A percentile compares a stretch with the other conserved stretches of the same genome.
Conservation (phyloP, 176 grass and related monocot genomes). For the Avena insularis region DNA sequence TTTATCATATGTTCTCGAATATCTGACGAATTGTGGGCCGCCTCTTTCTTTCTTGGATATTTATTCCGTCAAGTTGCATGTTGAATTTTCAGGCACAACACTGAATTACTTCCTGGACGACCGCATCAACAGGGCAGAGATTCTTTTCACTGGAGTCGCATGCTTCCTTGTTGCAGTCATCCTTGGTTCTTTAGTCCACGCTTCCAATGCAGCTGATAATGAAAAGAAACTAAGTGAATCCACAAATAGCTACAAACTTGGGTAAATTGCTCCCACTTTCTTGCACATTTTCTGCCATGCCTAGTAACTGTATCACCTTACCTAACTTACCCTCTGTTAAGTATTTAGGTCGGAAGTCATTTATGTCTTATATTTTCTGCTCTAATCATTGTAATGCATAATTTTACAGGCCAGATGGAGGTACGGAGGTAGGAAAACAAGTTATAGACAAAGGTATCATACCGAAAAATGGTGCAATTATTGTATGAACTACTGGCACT, state of each 20-base stretch:
- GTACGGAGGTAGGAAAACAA: conserved; percentile 25
- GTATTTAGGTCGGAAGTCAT: background rate
- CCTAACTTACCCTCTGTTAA: background rate
- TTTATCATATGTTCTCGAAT: background rate
- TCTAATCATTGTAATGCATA: background rate
- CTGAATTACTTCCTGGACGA: conserved; percentile 79
- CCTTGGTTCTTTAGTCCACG: conserved; percentile 79
- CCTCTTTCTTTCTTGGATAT: background rate
- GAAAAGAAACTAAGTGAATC: conserved; percentile 61
- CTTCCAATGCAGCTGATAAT: conserved; percentile 79
- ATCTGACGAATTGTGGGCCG: background rate
- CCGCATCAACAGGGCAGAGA: conserved; percentile 77
- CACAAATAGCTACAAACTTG: conserved; percentile 43
- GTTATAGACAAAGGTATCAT: conserved; percentile 41
- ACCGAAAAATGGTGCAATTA: background rate
- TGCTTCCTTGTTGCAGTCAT: conserved; percentile 81
- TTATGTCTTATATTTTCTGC: background rate
- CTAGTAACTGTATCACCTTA: background rate
- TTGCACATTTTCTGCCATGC: background rate
- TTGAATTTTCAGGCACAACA: conserved; percentile 67
- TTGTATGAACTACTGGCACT: background rate
- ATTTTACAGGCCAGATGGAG: conserved; percentile 38
- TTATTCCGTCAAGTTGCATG: conserved; percentile 1
- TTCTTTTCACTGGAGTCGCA: conserved; percentile 75
- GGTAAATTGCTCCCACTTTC: conserved; percentile 32